Conservation (phyloP, 2,329 filamentous ascomycete genomes). For the Macrophomina pseudophaseolina region DNA sequence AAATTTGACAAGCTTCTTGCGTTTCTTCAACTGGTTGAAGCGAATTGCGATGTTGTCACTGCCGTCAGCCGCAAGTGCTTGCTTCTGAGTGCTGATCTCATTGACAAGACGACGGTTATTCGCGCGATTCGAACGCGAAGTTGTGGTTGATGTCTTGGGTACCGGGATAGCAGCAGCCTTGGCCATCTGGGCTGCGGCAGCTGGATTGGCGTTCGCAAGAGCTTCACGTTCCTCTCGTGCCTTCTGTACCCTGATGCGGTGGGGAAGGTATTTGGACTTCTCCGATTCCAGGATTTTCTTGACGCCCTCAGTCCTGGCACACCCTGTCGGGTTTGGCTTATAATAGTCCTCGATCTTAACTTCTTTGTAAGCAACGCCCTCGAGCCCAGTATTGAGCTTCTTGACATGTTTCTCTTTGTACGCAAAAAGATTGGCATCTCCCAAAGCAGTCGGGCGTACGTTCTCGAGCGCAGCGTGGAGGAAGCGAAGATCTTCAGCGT, state of each 20-base stretch:
- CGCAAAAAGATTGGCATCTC: slow-evolving; percentile 67
- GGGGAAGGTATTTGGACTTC: slow-evolving; percentile 96
- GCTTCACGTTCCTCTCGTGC: slow-evolving; percentile 89
- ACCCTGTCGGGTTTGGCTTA: slow-evolving; percentile 82
- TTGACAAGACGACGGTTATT: slow-evolving; percentile 95
- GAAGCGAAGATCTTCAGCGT: slow-evolving; percentile 68
- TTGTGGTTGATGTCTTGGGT: slow-evolving; percentile 80
- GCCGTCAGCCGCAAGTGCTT: slow-evolving; percentile 63
- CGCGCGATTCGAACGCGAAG: slow-evolving; percentile 89
- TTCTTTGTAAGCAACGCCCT: slow-evolving; percentile 58
- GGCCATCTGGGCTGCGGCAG: slow-evolving; percentile 67
- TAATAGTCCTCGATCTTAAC: slow-evolving; percentile 72
- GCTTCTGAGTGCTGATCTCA: slow-evolving; percentile 94
- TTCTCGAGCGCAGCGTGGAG: slow-evolving; percentile 59
- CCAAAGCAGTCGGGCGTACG: slow-evolving; percentile 55
- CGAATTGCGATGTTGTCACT: slow-evolving; percentile 87
- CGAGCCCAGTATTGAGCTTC: slow-evolving; percentile 64
- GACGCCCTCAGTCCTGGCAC: slow-evolving; percentile 87
- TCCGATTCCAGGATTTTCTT: slow-evolving; percentile 97
- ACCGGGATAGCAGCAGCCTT: slow-evolving; percentile 67
- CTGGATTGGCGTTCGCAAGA: slow-evolving; percentile 64
- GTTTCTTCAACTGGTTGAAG: slow-evolving; percentile 99
- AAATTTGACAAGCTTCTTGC: slow-evolving; percentile 99
- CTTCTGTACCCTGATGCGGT: slow-evolving; percentile 95
- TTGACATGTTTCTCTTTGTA: slow-evolving; percentile 77